Evolutionary conservation across 768 basidiomycete species (phyloP).

Genomic region (Suillus tomentosus): DNA sequence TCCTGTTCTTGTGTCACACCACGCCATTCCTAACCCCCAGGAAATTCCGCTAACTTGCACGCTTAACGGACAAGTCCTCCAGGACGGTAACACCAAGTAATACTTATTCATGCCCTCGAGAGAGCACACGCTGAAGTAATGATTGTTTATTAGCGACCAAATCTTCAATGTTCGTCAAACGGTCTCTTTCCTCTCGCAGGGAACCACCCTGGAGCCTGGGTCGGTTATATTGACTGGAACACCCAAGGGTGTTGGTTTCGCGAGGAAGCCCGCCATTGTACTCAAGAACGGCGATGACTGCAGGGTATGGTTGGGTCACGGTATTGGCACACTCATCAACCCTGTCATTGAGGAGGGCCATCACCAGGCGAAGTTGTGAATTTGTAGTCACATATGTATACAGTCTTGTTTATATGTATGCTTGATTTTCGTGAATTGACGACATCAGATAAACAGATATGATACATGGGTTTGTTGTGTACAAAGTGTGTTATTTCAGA

Average conservation of each 20-base stretch:
- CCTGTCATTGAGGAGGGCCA: conserved; percentile 69
- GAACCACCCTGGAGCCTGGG: conserved; percentile 80
- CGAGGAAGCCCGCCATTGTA: conserved; percentile 66
- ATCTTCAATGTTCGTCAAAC: conserved; percentile 81
- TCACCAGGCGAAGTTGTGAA: conserved; percentile 45
- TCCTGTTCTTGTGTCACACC: conserved; percentile 74
- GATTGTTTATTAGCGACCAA: conserved; percentile 56
- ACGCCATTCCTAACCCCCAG: conserved; percentile 66
- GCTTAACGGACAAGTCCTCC: conserved; percentile 68
- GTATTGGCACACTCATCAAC: conserved; percentile 81
- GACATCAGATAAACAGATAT: neutral
- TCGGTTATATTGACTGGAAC: conserved; percentile 84
- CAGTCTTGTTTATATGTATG: neutral
- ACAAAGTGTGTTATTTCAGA: conserved; percentile 35
- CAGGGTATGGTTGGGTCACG: conserved; percentile 65
- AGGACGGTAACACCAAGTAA: conserved; percentile 79
- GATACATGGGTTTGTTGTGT: conserved; percentile 7
- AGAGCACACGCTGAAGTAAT: neutral
- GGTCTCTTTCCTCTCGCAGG: conserved; percentile 80
- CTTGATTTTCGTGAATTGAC: neutral
- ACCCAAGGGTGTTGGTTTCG: conserved; percentile 82
- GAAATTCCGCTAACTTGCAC: conserved; percentile 59
- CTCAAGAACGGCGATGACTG: conserved; percentile 77
- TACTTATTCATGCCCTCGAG: neutral
- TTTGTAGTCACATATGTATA: neutral